Base-by-base conservation (phyloP, 208 protist species). In the Acanthamoeba royreba region DNA sequence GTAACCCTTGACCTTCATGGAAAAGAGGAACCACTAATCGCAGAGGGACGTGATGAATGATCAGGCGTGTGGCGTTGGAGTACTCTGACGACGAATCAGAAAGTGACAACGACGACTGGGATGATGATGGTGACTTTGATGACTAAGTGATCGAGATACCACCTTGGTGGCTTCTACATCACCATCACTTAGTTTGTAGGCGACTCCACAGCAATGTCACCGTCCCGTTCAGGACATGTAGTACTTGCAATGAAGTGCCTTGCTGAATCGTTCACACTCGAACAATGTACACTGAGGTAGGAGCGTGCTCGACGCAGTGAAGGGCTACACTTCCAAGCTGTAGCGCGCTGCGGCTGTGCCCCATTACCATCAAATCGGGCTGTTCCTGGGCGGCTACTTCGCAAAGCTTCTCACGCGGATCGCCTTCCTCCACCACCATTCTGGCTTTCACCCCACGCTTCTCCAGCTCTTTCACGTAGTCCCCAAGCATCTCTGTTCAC, bases 21-120 rank as follows among this genome's bases (percentile, higher is more conserved):
- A n/a, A n/a, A n/a, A n/a, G n/a, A n/a, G n/a, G n/a, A n/a, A n/a
- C n/a, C n/a, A n/a, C n/a, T n/a, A n/a, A n/a, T n/a, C n/a, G n/a
- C n/a, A n/a, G 49, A 58, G 49, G 22, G 22, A 58, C 49, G 49
- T 58, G 49, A 58, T 95, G 4, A 90, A 87, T n/a, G n/a, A n/a
- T n/a, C 1, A 92, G 94, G 79, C 63, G 94, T 61, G 93, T 94
- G 92, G 94, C 94, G 19, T 79, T 91, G 45, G 94, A 93, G 28
- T 89, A 52, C 28, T 63, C 42, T 33, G 85, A 92, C 40, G 77
- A 69, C 89, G 86, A 93, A n/a, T 77, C 63, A 13, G 63, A 77
- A 17, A 38, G 43, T 22, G 77, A 87, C 69, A 83, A 93, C 58
- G 94, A 92, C 69, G 79, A 92, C 22, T 61, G 47, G 42, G 81